Percentiles rank a stretch among this genome's conserved stretches.
phyloP scores from a whole-genome alignment of 1,139 yeast genomes.

The Magnusiomyces tetraspermus region DNA sequence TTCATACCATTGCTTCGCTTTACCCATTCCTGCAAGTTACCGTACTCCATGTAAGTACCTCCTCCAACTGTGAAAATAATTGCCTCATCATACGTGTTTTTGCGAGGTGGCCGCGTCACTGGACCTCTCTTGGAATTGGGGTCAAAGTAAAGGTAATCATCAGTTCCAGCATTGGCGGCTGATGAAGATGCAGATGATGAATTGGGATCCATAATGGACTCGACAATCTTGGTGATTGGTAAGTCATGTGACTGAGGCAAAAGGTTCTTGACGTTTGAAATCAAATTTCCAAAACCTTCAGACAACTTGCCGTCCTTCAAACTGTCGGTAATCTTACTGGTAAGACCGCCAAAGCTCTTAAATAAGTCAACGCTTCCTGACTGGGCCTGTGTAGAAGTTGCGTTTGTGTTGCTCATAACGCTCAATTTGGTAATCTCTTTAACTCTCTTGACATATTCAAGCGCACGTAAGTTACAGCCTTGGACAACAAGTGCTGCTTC shows the following conservation, averaged over 20 bases:
- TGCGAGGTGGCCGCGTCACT: conserved; percentile 78
- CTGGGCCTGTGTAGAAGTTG: conserved; percentile 15
- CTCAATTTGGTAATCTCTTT: conserved; percentile 70
- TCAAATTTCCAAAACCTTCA: conserved; percentile 83
- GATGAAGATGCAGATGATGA: conserved; percentile 33
- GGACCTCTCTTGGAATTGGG: conserved; percentile 82
- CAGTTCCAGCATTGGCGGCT: conserved; percentile 40
- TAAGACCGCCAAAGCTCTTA: conserved; percentile 67
- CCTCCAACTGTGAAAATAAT: conserved; percentile 93
- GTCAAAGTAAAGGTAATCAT: conserved; percentile 82
- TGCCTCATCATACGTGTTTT: conserved; percentile 72
- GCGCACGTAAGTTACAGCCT: conserved; percentile 52
- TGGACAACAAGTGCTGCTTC: conserved; percentile 56
- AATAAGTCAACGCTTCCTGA: conserved; percentile 36
- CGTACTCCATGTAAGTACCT: conserved; percentile 89
- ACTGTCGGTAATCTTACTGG: conserved; percentile 64
- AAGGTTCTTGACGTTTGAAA: conserved; percentile 77
- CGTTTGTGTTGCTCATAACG: conserved; percentile 33
- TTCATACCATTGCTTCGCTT: conserved; percentile 33
- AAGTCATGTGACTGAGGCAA: conserved; percentile 81
- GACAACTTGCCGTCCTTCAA: conserved; percentile 46
- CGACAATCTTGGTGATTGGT: conserved; percentile 84
- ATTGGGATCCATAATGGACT: conserved; percentile 82
- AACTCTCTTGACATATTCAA: conserved; percentile 65
- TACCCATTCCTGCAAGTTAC: conserved; percentile 88